Evolutionary conservation across 371 early-diverging fungal genomes (phyloP).

Genomic region (Mortierella sp.): DNA sequence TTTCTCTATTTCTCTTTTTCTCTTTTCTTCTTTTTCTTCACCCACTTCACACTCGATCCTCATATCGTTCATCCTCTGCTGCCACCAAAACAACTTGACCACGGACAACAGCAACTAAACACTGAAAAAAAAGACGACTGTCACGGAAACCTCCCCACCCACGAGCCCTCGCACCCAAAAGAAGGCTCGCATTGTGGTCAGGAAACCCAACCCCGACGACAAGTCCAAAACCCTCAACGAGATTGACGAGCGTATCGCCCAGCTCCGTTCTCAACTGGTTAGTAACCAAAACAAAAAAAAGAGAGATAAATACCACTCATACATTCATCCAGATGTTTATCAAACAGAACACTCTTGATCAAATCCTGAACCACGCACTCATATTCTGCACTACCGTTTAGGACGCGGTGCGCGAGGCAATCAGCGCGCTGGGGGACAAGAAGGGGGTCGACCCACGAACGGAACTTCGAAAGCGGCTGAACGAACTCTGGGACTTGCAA

Average conservation of each 20-base stretch:
- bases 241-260: constrained; percentile 16
- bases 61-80: background rate
- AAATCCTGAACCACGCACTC: no score
- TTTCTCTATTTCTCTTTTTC: background rate
- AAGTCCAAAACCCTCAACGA: constrained; percentile 12
- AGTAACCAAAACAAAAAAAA: background rate
- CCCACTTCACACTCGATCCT: background rate
- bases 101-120: background rate
- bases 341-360: no score
- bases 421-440: constrained; percentile 59
- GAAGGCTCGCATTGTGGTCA: background rate
- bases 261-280: constrained; percentile 19
- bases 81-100: background rate
- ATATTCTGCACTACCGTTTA: constrained; percentile 32
- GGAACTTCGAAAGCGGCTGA: constrained; percentile 68
- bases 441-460: constrained; percentile 56
- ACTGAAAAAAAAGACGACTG: background rate
- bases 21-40: background rate
- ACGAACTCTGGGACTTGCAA: constrained; percentile 74
- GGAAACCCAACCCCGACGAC: constrained; percentile 7
- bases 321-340: background rate
- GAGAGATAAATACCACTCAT: background rate
- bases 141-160: background rate
- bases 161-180: background rate
- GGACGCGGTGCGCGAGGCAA: constrained; percentile 69